These are phyloP conservation scores for Metschnikowia bowlesiae DNA, from an alignment of 805 yeast genomes.

Conservation along the genomic window DNA sequence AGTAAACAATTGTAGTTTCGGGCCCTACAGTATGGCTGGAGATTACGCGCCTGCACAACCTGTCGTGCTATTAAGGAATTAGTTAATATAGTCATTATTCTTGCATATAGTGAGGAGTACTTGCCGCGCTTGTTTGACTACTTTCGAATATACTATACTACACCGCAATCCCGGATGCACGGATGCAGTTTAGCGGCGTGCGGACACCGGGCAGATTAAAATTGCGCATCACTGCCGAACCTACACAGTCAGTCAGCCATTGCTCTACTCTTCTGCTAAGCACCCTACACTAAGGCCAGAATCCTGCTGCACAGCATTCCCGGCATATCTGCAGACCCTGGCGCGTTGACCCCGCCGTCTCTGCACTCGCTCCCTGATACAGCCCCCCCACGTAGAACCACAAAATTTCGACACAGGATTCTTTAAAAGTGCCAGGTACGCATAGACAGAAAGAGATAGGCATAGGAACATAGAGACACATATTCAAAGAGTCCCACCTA, in stretches of 20 bases:
- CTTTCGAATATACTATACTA: no score
- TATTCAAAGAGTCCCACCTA: not conserved
- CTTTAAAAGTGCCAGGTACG: not conserved
- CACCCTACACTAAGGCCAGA: constrained; percentile 1
- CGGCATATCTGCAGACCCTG: not conserved
- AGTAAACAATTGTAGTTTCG: not conserved
- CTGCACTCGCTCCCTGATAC: not conserved
- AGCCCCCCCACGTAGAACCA: not conserved
- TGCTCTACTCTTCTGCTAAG: constrained; percentile 1
- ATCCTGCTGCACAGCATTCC: not conserved
- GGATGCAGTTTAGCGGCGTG: not conserved
- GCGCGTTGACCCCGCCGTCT: not conserved
- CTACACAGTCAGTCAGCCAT: not conserved
- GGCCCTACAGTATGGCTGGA: not conserved
- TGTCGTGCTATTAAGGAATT: no score
- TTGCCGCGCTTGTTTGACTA: no score
- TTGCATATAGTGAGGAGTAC: no score
- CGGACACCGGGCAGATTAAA: not conserved
- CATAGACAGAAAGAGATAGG: not conserved
- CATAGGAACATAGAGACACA: not conserved
- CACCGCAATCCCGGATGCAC: not conserved
- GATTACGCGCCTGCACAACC: not conserved
- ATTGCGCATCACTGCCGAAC: not conserved
- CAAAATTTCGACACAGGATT: not conserved
- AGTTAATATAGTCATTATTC: no score